phyloP scores from a whole-genome alignment of 805 yeast genomes.

The Saturnispora galanensis region DNA sequence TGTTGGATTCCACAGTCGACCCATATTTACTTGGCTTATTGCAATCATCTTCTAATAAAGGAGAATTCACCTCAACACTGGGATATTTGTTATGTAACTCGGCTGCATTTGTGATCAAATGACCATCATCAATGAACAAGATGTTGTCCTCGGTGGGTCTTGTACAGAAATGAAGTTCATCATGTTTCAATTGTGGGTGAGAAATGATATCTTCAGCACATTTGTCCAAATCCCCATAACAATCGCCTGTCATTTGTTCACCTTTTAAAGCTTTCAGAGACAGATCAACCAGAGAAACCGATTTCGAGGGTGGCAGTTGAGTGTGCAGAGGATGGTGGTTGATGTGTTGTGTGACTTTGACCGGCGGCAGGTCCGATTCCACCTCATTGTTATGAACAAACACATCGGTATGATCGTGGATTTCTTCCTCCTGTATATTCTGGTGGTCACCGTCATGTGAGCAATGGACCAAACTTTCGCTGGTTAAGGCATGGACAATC shows the following conservation, averaged over 20 bases:
- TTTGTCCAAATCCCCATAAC: slow-evolving; percentile 24
- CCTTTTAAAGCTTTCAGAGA: slow-evolving; percentile 25
- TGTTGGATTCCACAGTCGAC: not conserved
- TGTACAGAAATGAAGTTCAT: slow-evolving; percentile 25
- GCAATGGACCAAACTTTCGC: slow-evolving; percentile 81
- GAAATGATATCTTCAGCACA: slow-evolving; percentile 20
- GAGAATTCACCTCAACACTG: slow-evolving; percentile 25
- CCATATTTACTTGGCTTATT: not conserved
- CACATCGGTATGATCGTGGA: not conserved
- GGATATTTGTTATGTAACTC: slow-evolving; percentile 23
- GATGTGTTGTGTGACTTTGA: not conserved
- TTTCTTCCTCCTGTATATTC: slow-evolving; percentile 5
- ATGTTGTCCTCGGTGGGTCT: slow-evolving; percentile 27
- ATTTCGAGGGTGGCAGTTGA: not conserved
- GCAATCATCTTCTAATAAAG: slow-evolving; percentile 16
- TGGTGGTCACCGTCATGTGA: slow-evolving; percentile 43
- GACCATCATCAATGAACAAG: slow-evolving; percentile 22
- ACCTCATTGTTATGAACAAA: too few species aligned
- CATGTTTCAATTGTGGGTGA: slow-evolving; percentile 17
- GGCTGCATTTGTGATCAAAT: slow-evolving; percentile 18
- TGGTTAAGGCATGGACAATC: slow-evolving; percentile 62
- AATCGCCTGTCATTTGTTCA: slow-evolving; percentile 22
- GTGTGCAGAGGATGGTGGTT: not conserved
- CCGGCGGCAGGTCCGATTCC: not conserved
- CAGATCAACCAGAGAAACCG: slow-evolving; percentile 21